Percentiles rank a stretch among this genome's conserved stretches.
Conservation (phyloP, 2,329 filamentous ascomycete species). For the Niveomyces coronatus region DNA sequence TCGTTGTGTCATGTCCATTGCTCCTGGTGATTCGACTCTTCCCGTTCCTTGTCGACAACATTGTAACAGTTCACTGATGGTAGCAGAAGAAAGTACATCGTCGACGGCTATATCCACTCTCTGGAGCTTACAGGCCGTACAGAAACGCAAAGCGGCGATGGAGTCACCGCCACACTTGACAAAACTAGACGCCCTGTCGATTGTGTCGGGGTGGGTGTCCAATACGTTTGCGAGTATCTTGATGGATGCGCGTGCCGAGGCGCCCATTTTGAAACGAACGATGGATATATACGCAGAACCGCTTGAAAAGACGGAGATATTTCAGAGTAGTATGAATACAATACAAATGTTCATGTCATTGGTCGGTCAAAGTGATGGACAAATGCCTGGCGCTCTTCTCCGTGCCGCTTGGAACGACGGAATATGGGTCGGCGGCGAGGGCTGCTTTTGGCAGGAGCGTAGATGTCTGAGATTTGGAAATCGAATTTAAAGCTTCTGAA, state of each 20-base stretch:
- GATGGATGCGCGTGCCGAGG: conserved; percentile 1
- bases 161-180: background rate
- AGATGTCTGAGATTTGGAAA: background rate
- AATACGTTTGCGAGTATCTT: background rate
- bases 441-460: conserved; percentile 1
- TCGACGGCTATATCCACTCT: background rate
- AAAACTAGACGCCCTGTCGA: background rate
- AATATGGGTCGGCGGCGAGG: background rate
- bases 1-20: background rate
- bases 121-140: background rate
- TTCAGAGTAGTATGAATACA: background rate
- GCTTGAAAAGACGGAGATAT: background rate
- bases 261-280: conserved; percentile 1
- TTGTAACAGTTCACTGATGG: background rate
- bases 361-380: background rate
- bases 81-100: background rate
- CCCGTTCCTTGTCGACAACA: background rate
- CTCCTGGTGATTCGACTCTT: background rate
- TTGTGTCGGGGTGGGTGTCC: background rate
- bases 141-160: conserved; percentile 1
- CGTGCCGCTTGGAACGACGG: background rate
- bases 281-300: background rate
- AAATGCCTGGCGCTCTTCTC: background rate
- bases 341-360: background rate
- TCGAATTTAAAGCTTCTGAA: background rate